Conservation (phyloP, 371 early-diverging fungal species). For the Smittium mucronatum region DNA sequence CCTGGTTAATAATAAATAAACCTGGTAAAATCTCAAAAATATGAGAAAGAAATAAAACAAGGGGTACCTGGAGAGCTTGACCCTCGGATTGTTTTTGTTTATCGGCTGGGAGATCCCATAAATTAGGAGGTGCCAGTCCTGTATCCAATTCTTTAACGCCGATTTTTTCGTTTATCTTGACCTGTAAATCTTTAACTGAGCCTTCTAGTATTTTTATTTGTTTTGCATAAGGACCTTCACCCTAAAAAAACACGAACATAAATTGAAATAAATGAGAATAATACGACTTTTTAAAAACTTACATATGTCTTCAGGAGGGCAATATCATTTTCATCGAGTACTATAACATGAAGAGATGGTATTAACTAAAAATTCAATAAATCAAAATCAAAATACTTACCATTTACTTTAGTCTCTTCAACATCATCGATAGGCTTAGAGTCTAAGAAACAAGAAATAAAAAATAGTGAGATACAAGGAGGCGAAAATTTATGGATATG, state of each 20-base stretch:
- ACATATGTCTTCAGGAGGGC: conserved; percentile 49
- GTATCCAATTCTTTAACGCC: conserved; percentile 99
- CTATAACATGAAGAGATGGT: conserved; percentile 6
- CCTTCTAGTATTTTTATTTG: conserved; percentile 82
- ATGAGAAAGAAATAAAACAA: no score
- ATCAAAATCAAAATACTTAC: conserved; percentile 36
- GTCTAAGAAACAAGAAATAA: conserved; percentile 37
- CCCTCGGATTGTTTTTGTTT: conserved; percentile 93
- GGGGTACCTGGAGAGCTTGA: conserved; percentile 77
- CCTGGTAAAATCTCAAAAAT: no score
- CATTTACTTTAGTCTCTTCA: conserved; percentile 80
- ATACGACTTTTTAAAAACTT: background rate
- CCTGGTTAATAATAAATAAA: no score
- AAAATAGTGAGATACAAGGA: background rate
- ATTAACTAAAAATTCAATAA: no score
- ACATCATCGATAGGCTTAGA: conserved; percentile 63
- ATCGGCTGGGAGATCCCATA: conserved; percentile 99
- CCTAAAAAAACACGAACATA: conserved; percentile 38
- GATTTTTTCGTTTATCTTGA: conserved; percentile 94
- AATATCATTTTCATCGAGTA: conserved; percentile 92
- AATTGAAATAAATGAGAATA: background rate
- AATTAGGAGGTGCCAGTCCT: conserved; percentile 96
- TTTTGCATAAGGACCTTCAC: conserved; percentile 92
- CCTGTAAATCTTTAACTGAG: conserved; percentile 89
- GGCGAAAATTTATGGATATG: no score